Base-by-base conservation (phyloP, 805 yeast genomes). In the Metschnikowia amazonensis region DNA sequence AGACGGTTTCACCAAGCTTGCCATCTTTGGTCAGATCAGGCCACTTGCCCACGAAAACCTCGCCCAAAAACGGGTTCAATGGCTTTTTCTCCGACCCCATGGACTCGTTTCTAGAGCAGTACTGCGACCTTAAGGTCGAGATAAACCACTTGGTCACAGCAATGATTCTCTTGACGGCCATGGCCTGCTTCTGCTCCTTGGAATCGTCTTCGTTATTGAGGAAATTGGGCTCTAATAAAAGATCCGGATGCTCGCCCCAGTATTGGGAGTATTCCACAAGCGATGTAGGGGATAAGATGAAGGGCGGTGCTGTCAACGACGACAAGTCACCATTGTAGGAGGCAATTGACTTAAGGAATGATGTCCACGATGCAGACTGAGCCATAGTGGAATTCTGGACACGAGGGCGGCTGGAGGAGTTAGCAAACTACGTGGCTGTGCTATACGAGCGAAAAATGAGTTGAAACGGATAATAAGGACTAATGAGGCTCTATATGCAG, bases 1-100 rank as follows among this genome's bases (percentile, higher is more conserved):
- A 72, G 10, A 81, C 67, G 21, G 96, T 86, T 50, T 87, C 95
- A 34, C 96, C 96, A 13, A 79, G 65, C 44, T 68, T 72, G 9
- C 70, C 65, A 35, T 75, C 77, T 13, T 60, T 51, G 23, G 79
- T 62, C 39, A 62, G 60, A 53, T 81, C 88, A 3, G 67, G 69
- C 96, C 97, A 89, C 59, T 84, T 82, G 39, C 97, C 98, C 31
- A 88, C 86, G 59, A 90, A 94, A 41, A 89, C 74, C 70, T 94
- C 99, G 46, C 99, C 99, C 53, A 94, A 72, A 60, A 94, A 92
- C 36, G 99, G 99, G 64, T 94, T 94, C 64, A 94, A 73, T 7
- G 99, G 98, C 69, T 94, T 94, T 78, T 94, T 94, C 69, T 94
- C 99, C 34, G 88, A 76, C n/a, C 98, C 98, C 77, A 86, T 78